phyloP scores from a whole-genome alignment of 2,329 filamentous ascomycete species.

The Epicoccum sorghinum region DNA sequence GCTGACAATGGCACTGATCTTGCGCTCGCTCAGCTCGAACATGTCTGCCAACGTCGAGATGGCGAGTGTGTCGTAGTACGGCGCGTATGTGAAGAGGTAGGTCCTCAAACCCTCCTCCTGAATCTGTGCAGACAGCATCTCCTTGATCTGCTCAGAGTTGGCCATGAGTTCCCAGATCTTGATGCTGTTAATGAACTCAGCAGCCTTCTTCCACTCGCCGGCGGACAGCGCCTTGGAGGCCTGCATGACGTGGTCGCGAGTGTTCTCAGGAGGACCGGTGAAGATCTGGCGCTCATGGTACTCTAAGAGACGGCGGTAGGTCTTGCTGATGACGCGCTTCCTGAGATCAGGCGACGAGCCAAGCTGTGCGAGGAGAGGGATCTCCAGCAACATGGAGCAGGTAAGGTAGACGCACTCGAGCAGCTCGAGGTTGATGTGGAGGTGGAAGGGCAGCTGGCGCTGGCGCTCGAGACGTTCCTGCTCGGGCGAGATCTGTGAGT shows the following conservation, averaged over 20 bases:
- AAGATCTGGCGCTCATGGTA: slow-evolving; percentile 99
- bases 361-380: slow-evolving; percentile 93
- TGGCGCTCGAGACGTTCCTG: slow-evolving; percentile 97
- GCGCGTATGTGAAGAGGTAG: slow-evolving; percentile 98
- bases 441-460: slow-evolving; percentile 97
- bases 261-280: slow-evolving; percentile 97
- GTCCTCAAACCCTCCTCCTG: slow-evolving; percentile 98
- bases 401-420: slow-evolving; percentile 98
- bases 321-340: slow-evolving; percentile 99
- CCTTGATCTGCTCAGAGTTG: slow-evolving; percentile 89
- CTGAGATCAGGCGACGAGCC: slow-evolving; percentile 95
- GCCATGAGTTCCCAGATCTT: slow-evolving; percentile 99
- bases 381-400: slow-evolving; percentile 98
- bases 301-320: slow-evolving; percentile 97
- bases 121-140: slow-evolving; percentile 96
- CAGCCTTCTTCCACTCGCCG: slow-evolving; percentile 98
- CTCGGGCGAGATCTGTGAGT: slow-evolving; percentile 93
- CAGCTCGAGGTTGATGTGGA: slow-evolving; percentile 99
- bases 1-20: slow-evolving; percentile 93
- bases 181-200: slow-evolving; percentile 91
- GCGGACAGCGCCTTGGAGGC: slow-evolving; percentile 95
- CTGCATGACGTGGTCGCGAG: slow-evolving; percentile 98
- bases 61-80: slow-evolving; percentile 96
- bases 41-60: slow-evolving; percentile 84
- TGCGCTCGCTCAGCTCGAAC: slow-evolving; percentile 92